phyloP scores from a whole-genome alignment of 1,139 yeast species.

The Candida albicans region DNA sequence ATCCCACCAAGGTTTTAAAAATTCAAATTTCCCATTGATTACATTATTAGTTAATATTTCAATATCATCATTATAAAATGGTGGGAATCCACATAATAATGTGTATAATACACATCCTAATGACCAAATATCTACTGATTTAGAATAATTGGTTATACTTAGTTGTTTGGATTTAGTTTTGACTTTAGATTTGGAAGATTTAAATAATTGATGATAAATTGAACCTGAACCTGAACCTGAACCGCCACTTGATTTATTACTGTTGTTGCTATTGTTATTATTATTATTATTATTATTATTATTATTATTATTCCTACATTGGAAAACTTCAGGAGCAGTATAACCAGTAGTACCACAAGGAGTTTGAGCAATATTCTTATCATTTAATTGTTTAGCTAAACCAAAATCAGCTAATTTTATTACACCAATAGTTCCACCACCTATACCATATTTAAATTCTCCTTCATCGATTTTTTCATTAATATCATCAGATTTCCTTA shows the following conservation, averaged over 20 bases:
- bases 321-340: conserved; percentile 91
- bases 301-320: conserved; percentile 31
- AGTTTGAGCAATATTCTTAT: conserved; percentile 28
- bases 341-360: conserved; percentile 68
- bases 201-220: no score
- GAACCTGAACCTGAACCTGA: no score
- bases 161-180: no score
- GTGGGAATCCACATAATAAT: conserved; percentile 91
- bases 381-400: conserved; percentile 69
- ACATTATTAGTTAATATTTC: conserved; percentile 82
- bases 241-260: no score
- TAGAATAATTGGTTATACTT: conserved; percentile 83
- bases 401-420: conserved; percentile 94
- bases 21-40: conserved; percentile 78
- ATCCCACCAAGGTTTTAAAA: conserved; percentile 96
- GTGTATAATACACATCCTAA: conserved; percentile 91
- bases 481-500: conserved; percentile 74
- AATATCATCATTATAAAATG: conserved; percentile 87
- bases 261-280: no score
- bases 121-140: conserved; percentile 95
- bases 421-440: conserved; percentile 87
- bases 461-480: conserved; percentile 82
- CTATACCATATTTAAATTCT: conserved; percentile 67
- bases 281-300: conserved; percentile 40
- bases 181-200: no score